Evolutionary conservation across 1,139 yeast genomes (phyloP).

Genomic region (Spencermartinsiella ligniputridi): DNA sequence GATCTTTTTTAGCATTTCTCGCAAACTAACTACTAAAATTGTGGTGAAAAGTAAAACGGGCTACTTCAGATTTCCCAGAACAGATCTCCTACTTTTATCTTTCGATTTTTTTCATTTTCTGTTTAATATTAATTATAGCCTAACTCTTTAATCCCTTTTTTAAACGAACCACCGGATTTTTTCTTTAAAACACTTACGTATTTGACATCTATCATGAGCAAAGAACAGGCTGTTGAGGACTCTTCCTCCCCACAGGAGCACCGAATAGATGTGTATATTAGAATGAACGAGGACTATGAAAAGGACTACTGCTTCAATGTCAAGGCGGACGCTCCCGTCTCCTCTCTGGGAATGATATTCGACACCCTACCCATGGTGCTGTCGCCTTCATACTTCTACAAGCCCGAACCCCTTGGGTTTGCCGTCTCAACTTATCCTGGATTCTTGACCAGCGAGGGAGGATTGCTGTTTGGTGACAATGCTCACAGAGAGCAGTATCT

Average conservation of each 20-base stretch:
- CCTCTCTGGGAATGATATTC: conserved; percentile 52
- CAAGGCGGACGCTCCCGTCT: conserved; percentile 35
- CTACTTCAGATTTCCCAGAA: no score
- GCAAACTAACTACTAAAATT: no score
- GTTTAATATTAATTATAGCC: no score
- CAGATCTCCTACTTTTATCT: no score
- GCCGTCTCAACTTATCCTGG: conserved; percentile 77
- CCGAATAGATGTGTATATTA: conserved; percentile 62
- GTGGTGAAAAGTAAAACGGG: no score
- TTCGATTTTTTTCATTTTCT: no score
- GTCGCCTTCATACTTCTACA: conserved; percentile 74
- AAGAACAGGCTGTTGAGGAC: not conserved
- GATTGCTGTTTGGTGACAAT: conserved; percentile 59
- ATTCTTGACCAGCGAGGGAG: conserved; percentile 76
- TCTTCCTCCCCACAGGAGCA: not conserved
- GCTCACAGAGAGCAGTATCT: conserved; percentile 48
- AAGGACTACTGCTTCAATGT: conserved; percentile 88
- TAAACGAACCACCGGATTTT: no score
- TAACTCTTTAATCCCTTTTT: no score
- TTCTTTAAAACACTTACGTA: no score
- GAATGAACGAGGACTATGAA: conserved; percentile 80
- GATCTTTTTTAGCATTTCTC: no score
- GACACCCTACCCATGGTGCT: conserved; percentile 64
- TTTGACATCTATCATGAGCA: not conserved
- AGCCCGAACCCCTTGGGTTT: conserved; percentile 60